Evolutionary conservation across 805 yeast genomes (phyloP).

Genomic region (Lipomyces sp.): DNA sequence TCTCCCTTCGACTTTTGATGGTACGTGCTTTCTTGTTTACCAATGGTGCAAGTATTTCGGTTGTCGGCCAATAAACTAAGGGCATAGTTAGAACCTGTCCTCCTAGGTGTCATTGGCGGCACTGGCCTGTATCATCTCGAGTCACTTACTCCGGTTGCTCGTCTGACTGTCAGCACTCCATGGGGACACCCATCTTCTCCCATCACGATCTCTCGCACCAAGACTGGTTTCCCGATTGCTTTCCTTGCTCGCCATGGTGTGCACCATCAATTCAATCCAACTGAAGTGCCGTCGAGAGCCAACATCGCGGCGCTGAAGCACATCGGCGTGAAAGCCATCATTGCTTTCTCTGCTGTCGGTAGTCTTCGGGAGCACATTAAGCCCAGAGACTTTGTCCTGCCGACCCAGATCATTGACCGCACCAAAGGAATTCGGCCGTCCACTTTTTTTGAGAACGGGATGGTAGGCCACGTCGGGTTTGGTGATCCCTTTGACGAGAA

Average conservation of each 20-base stretch:
- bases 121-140: slow-evolving; percentile 94
- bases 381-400: slow-evolving; percentile 96
- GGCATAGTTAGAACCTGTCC: slow-evolving; percentile 58
- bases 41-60: background rate
- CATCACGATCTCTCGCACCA: slow-evolving; percentile 83
- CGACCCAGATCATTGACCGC: slow-evolving; percentile 94
- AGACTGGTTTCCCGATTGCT: slow-evolving; percentile 81
- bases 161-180: slow-evolving; percentile 82
- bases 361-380: slow-evolving; percentile 84
- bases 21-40: slow-evolving; percentile 20
- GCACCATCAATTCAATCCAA: slow-evolving; percentile 86
- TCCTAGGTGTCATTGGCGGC: slow-evolving; percentile 92
- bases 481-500: slow-evolving; percentile 93
- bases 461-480: slow-evolving; percentile 96
- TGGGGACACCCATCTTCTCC: slow-evolving; percentile 98
- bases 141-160: slow-evolving; percentile 82
- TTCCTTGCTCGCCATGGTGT: slow-evolving; percentile 94
- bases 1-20: slow-evolving; percentile 41
- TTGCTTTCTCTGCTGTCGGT: slow-evolving; percentile 96
- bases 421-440: slow-evolving; percentile 93
- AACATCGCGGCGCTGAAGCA: slow-evolving; percentile 94
- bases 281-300: slow-evolving; percentile 91
- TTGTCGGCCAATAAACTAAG: background rate
- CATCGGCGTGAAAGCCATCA: slow-evolving; percentile 81
- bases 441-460: slow-evolving; percentile 87